Evolutionary conservation across 2,329 filamentous ascomycete genomes (phyloP), one percentile per base, ranked within the genome.

Genomic region (Penicillium sp.): DNA sequence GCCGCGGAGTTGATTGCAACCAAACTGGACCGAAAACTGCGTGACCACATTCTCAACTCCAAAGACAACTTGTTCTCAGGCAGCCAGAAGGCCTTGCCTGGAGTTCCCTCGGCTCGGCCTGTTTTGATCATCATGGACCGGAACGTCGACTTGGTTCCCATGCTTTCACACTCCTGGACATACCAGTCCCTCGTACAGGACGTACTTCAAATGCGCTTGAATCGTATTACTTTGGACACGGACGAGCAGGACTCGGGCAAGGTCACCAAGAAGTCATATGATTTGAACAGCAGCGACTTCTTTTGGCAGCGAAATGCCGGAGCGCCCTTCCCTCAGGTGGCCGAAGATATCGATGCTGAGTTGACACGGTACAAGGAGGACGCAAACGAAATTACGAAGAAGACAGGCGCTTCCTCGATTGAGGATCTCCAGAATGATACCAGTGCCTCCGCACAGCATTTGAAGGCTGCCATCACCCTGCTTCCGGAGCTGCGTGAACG

Each of bases 141-240:
- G 62, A 97, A 96, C 66, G 86, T 99, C 42, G 94, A 99, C 71
- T 76, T 99, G 48, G 90, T 96, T 59, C 92, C 94, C 2, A 97
- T 99, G 94, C 82, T 99, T n/a, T 96, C 93, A 13, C 94, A 99
- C 74, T 96, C 92, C 1, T 92, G 88, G 88, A 91, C 85, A 4
- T 88, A 95, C 64, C 91, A 95, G 71, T 94, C 89, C 7, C 78
- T 96, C 10, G 89, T 95, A 15, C 88, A 86, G 59, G 85, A 90
- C 71, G 87, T 90, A 4, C 78, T 90, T 41, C 83, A 85, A 47
- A 89, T 90, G 85, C 85, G 88, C 66, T 81, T 96, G 36, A 99
- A 97, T 70, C 87, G 93, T 33, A 97, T 99, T 62, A 96, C 90
- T 1, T 88, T 99, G 42, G 90, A 96, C 68, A 85, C 87, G 5